These are phyloP conservation scores for Claviceps cyperi DNA, from an alignment of 2,329 filamentous ascomycete genomes.

Conservation along the genomic window DNA sequence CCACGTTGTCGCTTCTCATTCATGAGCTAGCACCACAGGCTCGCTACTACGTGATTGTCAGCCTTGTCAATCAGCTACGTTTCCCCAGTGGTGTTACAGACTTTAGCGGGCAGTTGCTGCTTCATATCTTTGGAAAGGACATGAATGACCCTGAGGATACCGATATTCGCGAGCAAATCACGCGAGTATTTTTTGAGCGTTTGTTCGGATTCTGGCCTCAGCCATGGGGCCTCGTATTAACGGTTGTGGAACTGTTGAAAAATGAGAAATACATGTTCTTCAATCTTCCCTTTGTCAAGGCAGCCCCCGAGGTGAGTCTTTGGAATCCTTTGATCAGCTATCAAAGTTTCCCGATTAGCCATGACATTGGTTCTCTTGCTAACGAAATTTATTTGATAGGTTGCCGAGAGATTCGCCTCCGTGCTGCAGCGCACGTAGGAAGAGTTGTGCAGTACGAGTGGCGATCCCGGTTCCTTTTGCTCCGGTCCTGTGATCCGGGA, in stretches of 20 bases:
- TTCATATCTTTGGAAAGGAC: constrained; percentile 74
- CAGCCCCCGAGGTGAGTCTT: constrained; percentile 60
- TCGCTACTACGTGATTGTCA: constrained; percentile 70
- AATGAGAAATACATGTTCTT: constrained; percentile 88
- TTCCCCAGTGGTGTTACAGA: constrained; percentile 82
- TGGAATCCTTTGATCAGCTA: background rate
- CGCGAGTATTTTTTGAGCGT: constrained; percentile 75
- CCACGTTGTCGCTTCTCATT: constrained; percentile 61
- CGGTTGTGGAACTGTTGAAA: constrained; percentile 77
- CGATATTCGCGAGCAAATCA: constrained; percentile 81
- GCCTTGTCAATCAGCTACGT: constrained; percentile 82
- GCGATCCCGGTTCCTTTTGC: background rate
- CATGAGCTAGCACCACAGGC: constrained; percentile 62
- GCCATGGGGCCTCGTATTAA: constrained; percentile 87
- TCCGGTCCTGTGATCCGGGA: background rate
- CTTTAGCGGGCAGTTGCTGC: constrained; percentile 76
- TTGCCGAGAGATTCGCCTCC: constrained; percentile 22
- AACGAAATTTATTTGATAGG: constrained; percentile 11
- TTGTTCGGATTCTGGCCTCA: constrained; percentile 82
- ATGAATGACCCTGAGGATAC: constrained; percentile 58
- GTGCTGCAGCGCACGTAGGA: constrained; percentile 20
- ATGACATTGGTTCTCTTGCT: background rate
- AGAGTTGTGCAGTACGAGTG: background rate
- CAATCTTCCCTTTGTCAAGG: constrained; percentile 82
- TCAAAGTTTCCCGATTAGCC: background rate